These are phyloP conservation scores for Ascochyta viciae-villosae DNA, from an alignment of 2,329 filamentous ascomycete species.

Conservation along the genomic window DNA sequence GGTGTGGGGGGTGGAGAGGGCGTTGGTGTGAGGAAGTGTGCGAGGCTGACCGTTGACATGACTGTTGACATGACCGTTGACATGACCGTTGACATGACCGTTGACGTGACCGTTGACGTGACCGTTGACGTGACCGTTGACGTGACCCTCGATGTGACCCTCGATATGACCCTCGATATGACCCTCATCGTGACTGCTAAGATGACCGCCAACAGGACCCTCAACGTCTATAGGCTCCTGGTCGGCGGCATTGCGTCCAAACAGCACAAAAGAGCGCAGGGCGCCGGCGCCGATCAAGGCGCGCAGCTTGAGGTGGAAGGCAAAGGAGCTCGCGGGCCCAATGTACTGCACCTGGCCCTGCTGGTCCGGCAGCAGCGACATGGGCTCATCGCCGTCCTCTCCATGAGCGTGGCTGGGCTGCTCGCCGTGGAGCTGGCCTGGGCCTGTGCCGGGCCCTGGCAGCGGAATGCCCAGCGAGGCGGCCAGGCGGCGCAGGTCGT, in stretches of 20 bases:
- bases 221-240: slow-evolving; percentile 24
- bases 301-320: slow-evolving; percentile 53
- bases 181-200: too few relatives aligned
- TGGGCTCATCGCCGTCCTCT: slow-evolving; percentile 45
- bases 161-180: not conserved
- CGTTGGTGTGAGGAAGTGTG: not conserved
- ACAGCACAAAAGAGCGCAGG: slow-evolving; percentile 49
- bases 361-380: slow-evolving; percentile 51
- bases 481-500: slow-evolving; percentile 51
- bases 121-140: too few relatives aligned
- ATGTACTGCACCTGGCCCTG: slow-evolving; percentile 56
- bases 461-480: slow-evolving; percentile 50
- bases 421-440: too few relatives aligned
- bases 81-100: too few relatives aligned
- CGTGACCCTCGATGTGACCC: too few relatives aligned
- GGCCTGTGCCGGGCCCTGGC: slow-evolving; percentile 25
- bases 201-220: too few relatives aligned
- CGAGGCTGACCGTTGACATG: not conserved
- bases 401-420: slow-evolving; percentile 24
- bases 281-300: slow-evolving; percentile 45
- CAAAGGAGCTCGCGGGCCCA: slow-evolving; percentile 52
- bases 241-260: slow-evolving; percentile 52
- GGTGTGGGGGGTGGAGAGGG: not conserved
- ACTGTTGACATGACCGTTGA: too few relatives aligned
- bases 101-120: not conserved